phyloP scores from a whole-genome alignment of 2,329 filamentous ascomycete species.

The Geosmithia morbida region DNA sequence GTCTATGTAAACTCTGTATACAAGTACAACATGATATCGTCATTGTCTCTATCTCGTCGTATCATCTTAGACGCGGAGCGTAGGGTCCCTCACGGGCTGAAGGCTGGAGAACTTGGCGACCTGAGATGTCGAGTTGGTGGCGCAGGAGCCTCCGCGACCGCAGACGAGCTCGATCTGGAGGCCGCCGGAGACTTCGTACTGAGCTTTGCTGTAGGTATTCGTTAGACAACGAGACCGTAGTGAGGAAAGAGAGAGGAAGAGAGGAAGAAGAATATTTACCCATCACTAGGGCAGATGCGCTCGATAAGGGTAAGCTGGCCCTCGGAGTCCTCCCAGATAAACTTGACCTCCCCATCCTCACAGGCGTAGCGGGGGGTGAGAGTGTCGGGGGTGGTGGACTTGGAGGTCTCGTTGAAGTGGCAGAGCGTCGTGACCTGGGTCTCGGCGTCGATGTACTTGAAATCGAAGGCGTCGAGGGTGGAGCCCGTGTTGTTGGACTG shows the following conservation, averaged over 20 bases:
- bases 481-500: conserved; percentile 17
- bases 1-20: no score
- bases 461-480: conserved; percentile 18
- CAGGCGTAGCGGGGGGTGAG: conserved; percentile 25
- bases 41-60: not conserved
- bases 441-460: conserved; percentile 23
- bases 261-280: conserved; percentile 13
- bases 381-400: conserved; percentile 14
- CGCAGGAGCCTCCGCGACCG: conserved; percentile 8
- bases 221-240: conserved; percentile 1
- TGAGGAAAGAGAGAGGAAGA: not conserved
- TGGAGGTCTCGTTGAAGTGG: conserved; percentile 26
- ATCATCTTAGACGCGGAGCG: not conserved
- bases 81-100: conserved; percentile 8
- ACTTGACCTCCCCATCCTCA: conserved; percentile 23
- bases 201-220: conserved; percentile 6
- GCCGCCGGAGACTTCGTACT: conserved; percentile 17
- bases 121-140: conserved; percentile 15
- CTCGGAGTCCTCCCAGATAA: conserved; percentile 20
- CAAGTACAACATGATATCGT: no score
- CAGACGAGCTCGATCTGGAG: conserved; percentile 8
- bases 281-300: conserved; percentile 22
- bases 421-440: conserved; percentile 26
- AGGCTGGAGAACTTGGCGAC: conserved; percentile 14
- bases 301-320: conserved; percentile 20